Conservation (phyloP, 2,329 filamentous ascomycete genomes). For the Ophiostoma ulmi region DNA sequence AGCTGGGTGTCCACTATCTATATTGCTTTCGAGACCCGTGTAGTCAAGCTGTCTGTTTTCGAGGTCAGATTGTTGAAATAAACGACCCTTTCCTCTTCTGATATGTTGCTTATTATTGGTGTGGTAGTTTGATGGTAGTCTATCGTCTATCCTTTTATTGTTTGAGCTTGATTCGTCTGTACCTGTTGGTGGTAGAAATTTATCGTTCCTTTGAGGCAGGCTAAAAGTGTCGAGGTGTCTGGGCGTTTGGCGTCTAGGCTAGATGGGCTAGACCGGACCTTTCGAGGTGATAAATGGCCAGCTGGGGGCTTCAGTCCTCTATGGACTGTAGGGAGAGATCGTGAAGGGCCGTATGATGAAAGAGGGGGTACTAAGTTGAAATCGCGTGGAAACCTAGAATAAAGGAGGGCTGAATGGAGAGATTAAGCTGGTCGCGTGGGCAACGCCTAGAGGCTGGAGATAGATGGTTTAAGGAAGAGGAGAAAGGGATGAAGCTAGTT, state of each 20-base stretch:
- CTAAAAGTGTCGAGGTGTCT: constrained; percentile 9
- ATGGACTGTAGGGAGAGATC: neutral
- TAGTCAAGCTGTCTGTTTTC: neutral
- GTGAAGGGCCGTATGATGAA: neutral
- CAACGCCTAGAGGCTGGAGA: constrained; percentile 12
- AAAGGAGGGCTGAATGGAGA: neutral
- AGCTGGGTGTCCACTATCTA: constrained; percentile 23
- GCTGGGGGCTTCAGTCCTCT: neutral
- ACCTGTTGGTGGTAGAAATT: neutral
- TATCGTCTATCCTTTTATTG: neutral
- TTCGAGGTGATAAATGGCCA: neutral
- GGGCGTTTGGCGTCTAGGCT: constrained; percentile 15
- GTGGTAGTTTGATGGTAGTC: neutral
- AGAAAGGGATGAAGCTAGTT: constrained; percentile 12
- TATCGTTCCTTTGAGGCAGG: constrained; percentile 4
- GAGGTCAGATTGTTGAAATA: neutral
- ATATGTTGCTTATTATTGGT: neutral
- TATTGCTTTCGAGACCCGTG: constrained; percentile 12
- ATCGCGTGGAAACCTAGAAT: neutral
- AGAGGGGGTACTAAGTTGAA: neutral
- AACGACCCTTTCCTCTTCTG: neutral
- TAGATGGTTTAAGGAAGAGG: constrained; percentile 20
- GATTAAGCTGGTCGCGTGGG: constrained; percentile 13
- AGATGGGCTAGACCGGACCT: constrained; percentile 23
- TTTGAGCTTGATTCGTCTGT: neutral